These are phyloP conservation scores for Keqinozyma sinolaborantium DNA, from an alignment of 1,139 yeast genomes.

Conservation along the genomic window DNA sequence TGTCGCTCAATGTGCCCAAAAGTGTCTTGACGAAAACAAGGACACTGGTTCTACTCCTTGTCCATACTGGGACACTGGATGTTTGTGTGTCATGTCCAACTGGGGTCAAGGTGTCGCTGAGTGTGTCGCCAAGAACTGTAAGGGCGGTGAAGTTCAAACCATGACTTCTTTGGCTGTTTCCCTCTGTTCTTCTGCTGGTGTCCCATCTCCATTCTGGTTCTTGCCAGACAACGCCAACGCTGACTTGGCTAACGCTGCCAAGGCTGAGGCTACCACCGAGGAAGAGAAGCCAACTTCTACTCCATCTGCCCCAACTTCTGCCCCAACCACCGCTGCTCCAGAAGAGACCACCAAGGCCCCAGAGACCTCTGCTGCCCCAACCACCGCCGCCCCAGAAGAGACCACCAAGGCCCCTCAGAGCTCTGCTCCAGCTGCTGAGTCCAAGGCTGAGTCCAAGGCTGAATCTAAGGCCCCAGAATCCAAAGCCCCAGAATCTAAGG, in stretches of 20 bases:
- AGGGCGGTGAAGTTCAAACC: constrained; percentile 32
- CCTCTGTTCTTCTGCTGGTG: constrained; percentile 42
- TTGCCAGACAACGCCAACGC: constrained; percentile 40
- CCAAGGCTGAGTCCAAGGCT: constrained; percentile 8
- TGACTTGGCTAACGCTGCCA: constrained; percentile 19
- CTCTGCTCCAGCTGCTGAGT: constrained; percentile 2
- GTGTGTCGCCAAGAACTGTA: constrained; percentile 40
- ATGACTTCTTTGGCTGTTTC: constrained; percentile 42
- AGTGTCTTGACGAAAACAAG: constrained; percentile 28
- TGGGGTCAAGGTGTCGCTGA: constrained; percentile 45
- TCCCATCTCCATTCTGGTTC: constrained; percentile 36
- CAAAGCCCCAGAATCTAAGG: constrained; percentile 3
- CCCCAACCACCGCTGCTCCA: constrained; percentile 1
- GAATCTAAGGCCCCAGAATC: constrained; percentile 5
- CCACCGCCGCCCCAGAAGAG: constrained; percentile 2
- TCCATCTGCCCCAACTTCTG: constrained; percentile 2
- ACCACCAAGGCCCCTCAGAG: constrained; percentile 4
- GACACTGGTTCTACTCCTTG: constrained; percentile 38
- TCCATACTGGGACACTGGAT: constrained; percentile 55
- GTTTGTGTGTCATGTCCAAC: constrained; percentile 49
- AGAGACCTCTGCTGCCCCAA: constrained; percentile 1
- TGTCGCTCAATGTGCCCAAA: constrained; percentile 43
- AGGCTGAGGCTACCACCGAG: constrained; percentile 6
- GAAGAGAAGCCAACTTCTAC: constrained; percentile 4
- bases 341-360: background rate